Base-by-base conservation (phyloP, 2,329 filamentous ascomycete genomes). In the Penicillium sp. region DNA sequence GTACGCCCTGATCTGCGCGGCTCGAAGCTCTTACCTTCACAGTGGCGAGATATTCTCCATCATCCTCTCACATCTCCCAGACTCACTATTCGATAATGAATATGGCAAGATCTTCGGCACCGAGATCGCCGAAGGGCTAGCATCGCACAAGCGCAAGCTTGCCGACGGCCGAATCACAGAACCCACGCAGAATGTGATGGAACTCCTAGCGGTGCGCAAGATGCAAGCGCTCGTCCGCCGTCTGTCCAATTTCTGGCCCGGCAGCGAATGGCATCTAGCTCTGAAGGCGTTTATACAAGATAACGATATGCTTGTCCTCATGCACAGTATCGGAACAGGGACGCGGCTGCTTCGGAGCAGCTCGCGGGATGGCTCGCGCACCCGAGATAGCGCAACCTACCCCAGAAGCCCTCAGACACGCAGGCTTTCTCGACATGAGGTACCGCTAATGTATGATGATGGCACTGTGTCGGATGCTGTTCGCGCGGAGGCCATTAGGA, bases 51-150 rank as follows among this genome's bases (percentile, higher is more conserved):
- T 55, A n/a, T 55, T 55, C 38, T 27, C 45, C 6, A 35, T 38
- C 0, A 55, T 55, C 21, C 23, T 55, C 29, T 27, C 39, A 5
- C 10, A 50, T 2, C 15, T 55, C 25, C 53, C 53, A 1, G 17
- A 36, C 0, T 1, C 10, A 2, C 13, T 51, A 7, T 41, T 55
- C 13, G 36, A 13, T 2, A 21, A 36, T 21, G 45, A 55, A n/a
- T 51, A 51, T 13, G 53, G 53, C 39, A 55, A 51, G n/a, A 44
- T 51, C 3, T 51, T 42, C 15, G 53, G 47, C 17, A 44, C 47
- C 0, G 45, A 55, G 17, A 55, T 55, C n/a, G 53, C 53, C 29
- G 53, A 50, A 38, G 45, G 47, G 3, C 31, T 55, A 4, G 47
- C 39, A n/a, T 35, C 36, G 4, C 53, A 55, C 21, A 51, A 29